Evolutionary conservation across 2,329 filamentous ascomycete genomes (phyloP), one percentile per base, ranked within the genome.

Genomic region (Phialemoniopsis sp.): DNA sequence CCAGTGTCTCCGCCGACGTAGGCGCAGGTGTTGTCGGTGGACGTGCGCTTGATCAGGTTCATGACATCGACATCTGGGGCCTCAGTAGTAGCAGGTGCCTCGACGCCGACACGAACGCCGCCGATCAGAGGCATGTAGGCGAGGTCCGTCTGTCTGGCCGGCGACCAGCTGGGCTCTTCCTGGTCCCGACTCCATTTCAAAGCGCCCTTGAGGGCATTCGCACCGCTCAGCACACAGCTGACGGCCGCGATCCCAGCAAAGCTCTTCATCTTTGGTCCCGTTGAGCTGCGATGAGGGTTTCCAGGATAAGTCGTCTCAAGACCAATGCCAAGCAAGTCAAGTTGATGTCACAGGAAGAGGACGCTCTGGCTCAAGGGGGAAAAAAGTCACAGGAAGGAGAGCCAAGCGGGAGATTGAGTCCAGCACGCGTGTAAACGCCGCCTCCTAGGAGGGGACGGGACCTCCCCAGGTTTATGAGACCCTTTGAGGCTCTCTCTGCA

Each of bases 1-100:
- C 56, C 51, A 5, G 33, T 29, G 16, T 46, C 42, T 21, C 57
- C 57, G 33, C 43, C 46, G 26, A 62, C 45, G 32, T 58, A 62
- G 31, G 43, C 59, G 40, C 59, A 62, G 0, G 58, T 62, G 31
- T 59, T 56, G 32, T 54, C 50, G 5, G 38, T 42, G 8, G 44
- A 32, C n/a, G 38, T 42, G 14, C 56, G 53, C 43, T 53, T 56
- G 8, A 41, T 28, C 28, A 54, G 39, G 18, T 40, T 33, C 17
- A 39, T 34, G 29, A 38, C 33, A 21, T 45, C 34, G 3, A n/a
- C 21, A 28, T 39, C 40, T 28, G 41, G 37, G 4, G 41, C 36
- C 19, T 54, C 40, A 3, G 52, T 49, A 4, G 54, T 49, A 6
- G 45, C 45, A 4, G 48, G 42, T 8, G 41, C 29, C 10, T 40